Base-by-base conservation (phyloP, 2,329 filamentous ascomycete genomes). In the Amauroascus niger region DNA sequence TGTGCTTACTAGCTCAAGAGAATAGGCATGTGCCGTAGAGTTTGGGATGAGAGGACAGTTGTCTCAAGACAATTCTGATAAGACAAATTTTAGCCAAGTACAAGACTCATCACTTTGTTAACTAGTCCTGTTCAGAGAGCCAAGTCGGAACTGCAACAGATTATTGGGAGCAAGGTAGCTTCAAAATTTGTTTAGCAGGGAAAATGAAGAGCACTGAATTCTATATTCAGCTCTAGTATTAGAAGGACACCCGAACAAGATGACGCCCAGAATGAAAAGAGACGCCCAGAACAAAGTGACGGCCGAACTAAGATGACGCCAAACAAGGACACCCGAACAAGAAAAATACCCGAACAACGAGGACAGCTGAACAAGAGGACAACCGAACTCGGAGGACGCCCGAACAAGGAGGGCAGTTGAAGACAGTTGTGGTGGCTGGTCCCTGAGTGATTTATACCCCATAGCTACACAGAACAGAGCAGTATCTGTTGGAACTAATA, bases 361-460 rank as follows among this genome's bases (percentile, higher is more conserved):
- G 22, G 39, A 43, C 39, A 43, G 3, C 22, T 43, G 39, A 20
- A 43, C 37, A 40, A 40, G 37, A 40, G 37, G 18, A 20, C 37
- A 40, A 20, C 37, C 37, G 14, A 40, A 40, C n/a, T n/a, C 37
- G 43, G 43, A 45, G 22, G 43, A 45, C 43, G 18, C 43, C 43
- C 18, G 22, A 45, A 45, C 43, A 28, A 45, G 18, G 22, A 45
- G 43, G 43, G 22, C 43, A 45, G 18, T 22, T 24, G 37, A 40
- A 40, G 37, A 40, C 37, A 40, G n/a, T 49, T 33, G 46, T 33
- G 30, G 46, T 49, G 28, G 28, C 22, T 49, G 46, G 46, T 33
- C 13, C 46, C 28, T 49, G 46, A 49, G 46, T 33, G 46, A 49
- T 49, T 49, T 49, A 49, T 49, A 35, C 20, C 30, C 28, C 28